Evolutionary conservation across 805 yeast genomes (phyloP).

Genomic region (Wickerhamomyces rabaulensis): DNA sequence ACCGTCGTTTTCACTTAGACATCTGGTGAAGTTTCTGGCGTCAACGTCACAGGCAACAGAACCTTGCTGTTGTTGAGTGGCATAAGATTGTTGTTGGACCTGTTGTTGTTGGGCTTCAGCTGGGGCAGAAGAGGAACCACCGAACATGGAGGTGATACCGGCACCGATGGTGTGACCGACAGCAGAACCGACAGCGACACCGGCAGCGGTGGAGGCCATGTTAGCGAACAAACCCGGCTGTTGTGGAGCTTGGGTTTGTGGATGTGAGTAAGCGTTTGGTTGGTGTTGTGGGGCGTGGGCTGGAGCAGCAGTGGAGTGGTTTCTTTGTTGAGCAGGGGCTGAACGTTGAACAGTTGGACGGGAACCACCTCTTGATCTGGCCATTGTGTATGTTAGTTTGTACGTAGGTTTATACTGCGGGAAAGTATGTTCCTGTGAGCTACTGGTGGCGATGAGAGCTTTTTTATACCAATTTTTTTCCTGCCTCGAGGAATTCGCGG

Average conservation of each 20-base stretch:
- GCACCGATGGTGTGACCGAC: constrained; percentile 97
- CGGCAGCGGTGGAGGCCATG: constrained; percentile 99
- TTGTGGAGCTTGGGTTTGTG: constrained; percentile 48
- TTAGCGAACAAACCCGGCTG: constrained; percentile 91
- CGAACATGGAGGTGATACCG: constrained; percentile 84
- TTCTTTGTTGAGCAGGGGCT: constrained; percentile 31
- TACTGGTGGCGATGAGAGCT: neutral
- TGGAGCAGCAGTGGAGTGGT: constrained; percentile 69
- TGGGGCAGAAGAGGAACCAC: constrained; percentile 62
- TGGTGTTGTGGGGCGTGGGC: constrained; percentile 43
- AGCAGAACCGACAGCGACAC: constrained; percentile 98
- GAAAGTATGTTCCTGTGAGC: no score
- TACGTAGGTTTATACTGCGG: no score
- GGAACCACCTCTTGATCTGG: constrained; percentile 42
- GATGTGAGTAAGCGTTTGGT: constrained; percentile 44
- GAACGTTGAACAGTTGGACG: constrained; percentile 39
- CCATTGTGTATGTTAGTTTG: constrained; percentile 26
- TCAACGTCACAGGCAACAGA: constrained; percentile 77
- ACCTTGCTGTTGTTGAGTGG: constrained; percentile 32
- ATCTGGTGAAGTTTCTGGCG: constrained; percentile 92
- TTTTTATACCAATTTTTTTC: neutral
- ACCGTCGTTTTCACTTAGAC: constrained; percentile 90
- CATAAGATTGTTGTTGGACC: constrained; percentile 29
- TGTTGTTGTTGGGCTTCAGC: constrained; percentile 39
- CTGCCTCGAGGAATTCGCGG: neutral